Conservation (phyloP, 192 early-diverging fungal genomes). For the Linnemannia zychae region DNA sequence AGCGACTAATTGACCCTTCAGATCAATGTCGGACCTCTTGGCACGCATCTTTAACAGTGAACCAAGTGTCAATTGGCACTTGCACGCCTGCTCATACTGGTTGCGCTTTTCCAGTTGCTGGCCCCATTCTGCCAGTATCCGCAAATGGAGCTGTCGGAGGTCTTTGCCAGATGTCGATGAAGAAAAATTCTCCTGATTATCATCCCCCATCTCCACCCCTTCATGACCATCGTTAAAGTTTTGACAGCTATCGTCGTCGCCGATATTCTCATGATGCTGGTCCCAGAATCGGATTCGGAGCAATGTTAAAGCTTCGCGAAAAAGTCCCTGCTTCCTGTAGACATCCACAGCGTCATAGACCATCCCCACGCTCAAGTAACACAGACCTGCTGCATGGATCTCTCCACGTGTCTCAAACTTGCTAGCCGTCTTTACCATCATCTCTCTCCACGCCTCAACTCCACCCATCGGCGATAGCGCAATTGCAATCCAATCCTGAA, state of each 20-base stretch:
- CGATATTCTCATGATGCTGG: slow-evolving; percentile 8
- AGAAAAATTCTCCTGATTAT: not conserved
- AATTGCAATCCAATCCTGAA: slow-evolving; percentile 63
- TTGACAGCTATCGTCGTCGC: not conserved
- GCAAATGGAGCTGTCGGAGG: slow-evolving; percentile 14
- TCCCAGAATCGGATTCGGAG: slow-evolving; percentile 44
- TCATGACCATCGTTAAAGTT: not conserved
- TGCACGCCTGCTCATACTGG: slow-evolving; percentile 44
- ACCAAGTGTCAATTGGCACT: slow-evolving; percentile 43
- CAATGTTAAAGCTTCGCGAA: slow-evolving; percentile 53
- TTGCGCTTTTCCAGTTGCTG: slow-evolving; percentile 22
- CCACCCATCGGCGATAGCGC: slow-evolving; percentile 67
- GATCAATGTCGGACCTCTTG: not conserved
- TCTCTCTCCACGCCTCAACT: slow-evolving; percentile 57
- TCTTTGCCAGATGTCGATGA: not conserved
- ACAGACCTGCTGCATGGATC: slow-evolving; percentile 56
- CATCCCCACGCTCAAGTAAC: slow-evolving; percentile 56
- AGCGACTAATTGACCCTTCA: not conserved
- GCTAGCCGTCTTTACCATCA: slow-evolving; percentile 55
- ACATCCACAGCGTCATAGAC: slow-evolving; percentile 61
- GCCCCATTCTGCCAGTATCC: slow-evolving; percentile 50
- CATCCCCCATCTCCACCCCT: not conserved
- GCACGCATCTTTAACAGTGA: not conserved
- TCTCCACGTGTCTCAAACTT: slow-evolving; percentile 56
- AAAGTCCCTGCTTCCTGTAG: slow-evolving; percentile 54